These are phyloP conservation scores for Salix arbutifolia DNA, from an alignment of 345 rosid species.

Conservation along the genomic window DNA sequence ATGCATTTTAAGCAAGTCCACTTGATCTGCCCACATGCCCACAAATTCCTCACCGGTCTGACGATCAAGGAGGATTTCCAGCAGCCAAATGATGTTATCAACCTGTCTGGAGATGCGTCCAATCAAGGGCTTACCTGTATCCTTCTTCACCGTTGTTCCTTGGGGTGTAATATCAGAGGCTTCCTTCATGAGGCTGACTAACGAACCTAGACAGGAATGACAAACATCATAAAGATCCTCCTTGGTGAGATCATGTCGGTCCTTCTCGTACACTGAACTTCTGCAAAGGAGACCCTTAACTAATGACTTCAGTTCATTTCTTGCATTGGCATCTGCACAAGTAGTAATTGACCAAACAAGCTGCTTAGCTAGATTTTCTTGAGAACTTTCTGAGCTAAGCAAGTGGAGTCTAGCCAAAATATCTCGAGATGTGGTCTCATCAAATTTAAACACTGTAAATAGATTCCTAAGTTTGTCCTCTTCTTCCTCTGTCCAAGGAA, in stretches of 20 bases:
- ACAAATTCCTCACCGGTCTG: conserved; percentile 87
- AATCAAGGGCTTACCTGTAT: conserved; percentile 54
- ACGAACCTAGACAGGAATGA: conserved; percentile 48
- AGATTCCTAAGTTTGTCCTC: conserved; percentile 74
- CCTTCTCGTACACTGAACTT: conserved; percentile 86
- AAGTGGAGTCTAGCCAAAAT: conserved; percentile 59
- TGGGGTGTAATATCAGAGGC: conserved; percentile 29
- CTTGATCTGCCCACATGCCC: conserved; percentile 65
- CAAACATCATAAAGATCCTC: conserved; percentile 63
- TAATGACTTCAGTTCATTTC: conserved; percentile 72
- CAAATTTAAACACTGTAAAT: conserved; percentile 52
- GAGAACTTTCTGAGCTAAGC: conserved; percentile 31
- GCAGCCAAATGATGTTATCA: conserved; percentile 78
- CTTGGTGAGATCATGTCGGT: conserved; percentile 59
- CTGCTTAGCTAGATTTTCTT: conserved; percentile 56
- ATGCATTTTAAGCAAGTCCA: conserved; percentile 49
- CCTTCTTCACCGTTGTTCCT: conserved; percentile 20
- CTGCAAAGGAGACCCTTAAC: conserved; percentile 82
- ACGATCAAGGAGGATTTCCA: conserved; percentile 71
- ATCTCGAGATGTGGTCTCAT: conserved; percentile 48
- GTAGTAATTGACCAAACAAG: conserved; percentile 69
- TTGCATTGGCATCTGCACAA: conserved; percentile 56
- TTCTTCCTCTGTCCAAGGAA: conserved; percentile 98
- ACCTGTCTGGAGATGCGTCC: conserved; percentile 73
- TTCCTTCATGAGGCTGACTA: conserved; percentile 55